These are phyloP conservation scores for Huntiella moniliformis DNA, from an alignment of 2,329 filamentous ascomycete species.

Conservation along the genomic window DNA sequence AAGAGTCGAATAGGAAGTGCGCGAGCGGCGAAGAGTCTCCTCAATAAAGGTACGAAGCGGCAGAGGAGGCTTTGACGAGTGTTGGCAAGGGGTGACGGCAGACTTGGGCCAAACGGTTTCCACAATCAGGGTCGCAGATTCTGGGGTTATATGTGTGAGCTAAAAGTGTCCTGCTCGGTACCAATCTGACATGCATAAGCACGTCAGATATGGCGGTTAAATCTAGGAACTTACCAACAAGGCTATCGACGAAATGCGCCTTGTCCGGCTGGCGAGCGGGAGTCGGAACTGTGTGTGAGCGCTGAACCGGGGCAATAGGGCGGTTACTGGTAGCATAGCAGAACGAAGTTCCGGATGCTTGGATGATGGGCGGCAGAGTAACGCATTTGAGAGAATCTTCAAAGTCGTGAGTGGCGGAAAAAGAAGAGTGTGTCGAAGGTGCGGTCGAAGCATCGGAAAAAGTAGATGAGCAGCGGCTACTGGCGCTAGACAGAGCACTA, in stretches of 20 bases:
- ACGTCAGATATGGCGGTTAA: slow-evolving; percentile 9
- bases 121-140: slow-evolving; percentile 93
- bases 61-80: slow-evolving; percentile 57
- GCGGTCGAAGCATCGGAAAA: slow-evolving; percentile 17
- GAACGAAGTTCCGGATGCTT: slow-evolving; percentile 22
- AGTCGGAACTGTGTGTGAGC: slow-evolving; percentile 29
- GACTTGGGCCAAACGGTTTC: slow-evolving; percentile 94
- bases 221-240: slow-evolving; percentile 64
- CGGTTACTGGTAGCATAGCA: slow-evolving; percentile 21
- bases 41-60: slow-evolving; percentile 92
- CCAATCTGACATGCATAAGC: slow-evolving; percentile 2
- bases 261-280: slow-evolving; percentile 80
- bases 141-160: slow-evolving; percentile 28
- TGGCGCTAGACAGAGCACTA: too few species aligned
- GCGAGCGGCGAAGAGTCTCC: slow-evolving; percentile 83
- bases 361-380: slow-evolving; percentile 40
- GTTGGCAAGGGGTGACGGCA: slow-evolving; percentile 49
- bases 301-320: slow-evolving; percentile 41
- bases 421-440: slow-evolving; percentile 54
- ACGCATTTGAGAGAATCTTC: slow-evolving; percentile 49
- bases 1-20: slow-evolving; percentile 91
- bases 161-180: slow-evolving; percentile 6
- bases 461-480: not conserved
- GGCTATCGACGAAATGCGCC: slow-evolving; percentile 85
- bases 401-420: slow-evolving; percentile 52